Evolutionary conservation across 108 stramenopile genomes (phyloP), one percentile per base, ranked within the genome.

Genomic region (Fragilaria crotonensis): DNA sequence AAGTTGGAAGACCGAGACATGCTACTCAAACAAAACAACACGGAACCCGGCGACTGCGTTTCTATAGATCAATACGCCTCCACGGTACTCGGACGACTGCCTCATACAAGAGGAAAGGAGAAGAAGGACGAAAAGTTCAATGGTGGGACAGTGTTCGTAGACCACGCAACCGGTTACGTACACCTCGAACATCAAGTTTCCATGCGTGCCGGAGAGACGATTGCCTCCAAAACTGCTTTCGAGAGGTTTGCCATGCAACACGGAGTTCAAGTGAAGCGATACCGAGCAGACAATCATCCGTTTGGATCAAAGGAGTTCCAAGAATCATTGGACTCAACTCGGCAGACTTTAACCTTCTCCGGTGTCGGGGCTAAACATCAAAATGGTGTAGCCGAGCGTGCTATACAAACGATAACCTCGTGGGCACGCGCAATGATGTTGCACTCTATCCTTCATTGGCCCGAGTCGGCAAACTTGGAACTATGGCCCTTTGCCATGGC

Each of bases 291-390:
- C 55, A 76, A 77, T 27, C 5, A 28, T 9, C 5, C 22, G 26
- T 9, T 54, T 54, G 7, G 7, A 29, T 30, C 19, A 17, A 27
- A 14, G 28, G 19, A 50, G 20, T 50, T 50, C 20, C n/a, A 50
- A 7, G 5, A 5, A 9, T 19, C 7, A 7, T 7, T 54, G 4
- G 26, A 54, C 7, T 9, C 5, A 17, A 17, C 9, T 30, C 27
- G 33, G 0, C 80, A 77, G 52, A 60, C 46, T 11, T 62, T 70
- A 25, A 41, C 45, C 4, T 74, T 77, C 46, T 45, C 52, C 30
- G 80, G 73, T 0, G 70, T 72, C 21, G 67, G 74, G 11, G 76
- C 76, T 2, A 75, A 82, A 52, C 80, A 82, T 66, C 76, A 82
- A 29, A 82, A 82, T 58, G 76, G 54, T 0, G 53, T 72, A 18